Base-by-base conservation (phyloP, 2,329 filamentous ascomycete genomes). In the Pyricularia sp. region DNA sequence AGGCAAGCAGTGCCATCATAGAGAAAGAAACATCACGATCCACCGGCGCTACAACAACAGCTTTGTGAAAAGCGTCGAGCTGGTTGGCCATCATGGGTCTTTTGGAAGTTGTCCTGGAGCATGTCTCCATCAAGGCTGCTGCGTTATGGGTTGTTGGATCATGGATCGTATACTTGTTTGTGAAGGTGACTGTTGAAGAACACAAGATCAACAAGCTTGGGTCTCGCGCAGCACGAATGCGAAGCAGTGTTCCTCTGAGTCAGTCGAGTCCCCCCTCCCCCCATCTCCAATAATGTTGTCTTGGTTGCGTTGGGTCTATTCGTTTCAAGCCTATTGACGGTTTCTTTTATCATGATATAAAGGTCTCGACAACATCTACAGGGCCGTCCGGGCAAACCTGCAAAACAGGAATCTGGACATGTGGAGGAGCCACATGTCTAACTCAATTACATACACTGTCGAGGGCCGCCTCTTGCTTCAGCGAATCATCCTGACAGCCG, bases 401-500 rank as follows among this genome's bases (percentile, higher is more conserved):
- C 75, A 78, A 0, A 79, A 93, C 74, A 78, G 81, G 64, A 88
- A 88, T 70, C 80, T 90, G 33, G 83, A 88, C 64, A 81, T 86
- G 70, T 96, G 91, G 90, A 72, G 80, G 9, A 70, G 77, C 1
- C 77, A 83, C 68, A 85, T 93, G 74, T 73, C 73, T 23, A 65
- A 71, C 10, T 77, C 78, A 20, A 74, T 79, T 4, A 76, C 79
- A 36, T 88, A 83, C 73, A 94, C 91, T 0, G 79, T 84, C 58
- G 91, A 94, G 78, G 77, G 80, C 12, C 82, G 82, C 1, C 73
- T 88, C 7, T 74, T 87, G 1, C 83, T 85, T 65, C 77, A 80
- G 65, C 86, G 91, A n/a, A 78, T 90, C 26, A 77, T 96, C 70
- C 84, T 95, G 75, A 97, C 94, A 0, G 86, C 86, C 5, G 93